Conservation (phyloP, 2,329 filamentous ascomycete species). For the Cadophora sp. region DNA sequence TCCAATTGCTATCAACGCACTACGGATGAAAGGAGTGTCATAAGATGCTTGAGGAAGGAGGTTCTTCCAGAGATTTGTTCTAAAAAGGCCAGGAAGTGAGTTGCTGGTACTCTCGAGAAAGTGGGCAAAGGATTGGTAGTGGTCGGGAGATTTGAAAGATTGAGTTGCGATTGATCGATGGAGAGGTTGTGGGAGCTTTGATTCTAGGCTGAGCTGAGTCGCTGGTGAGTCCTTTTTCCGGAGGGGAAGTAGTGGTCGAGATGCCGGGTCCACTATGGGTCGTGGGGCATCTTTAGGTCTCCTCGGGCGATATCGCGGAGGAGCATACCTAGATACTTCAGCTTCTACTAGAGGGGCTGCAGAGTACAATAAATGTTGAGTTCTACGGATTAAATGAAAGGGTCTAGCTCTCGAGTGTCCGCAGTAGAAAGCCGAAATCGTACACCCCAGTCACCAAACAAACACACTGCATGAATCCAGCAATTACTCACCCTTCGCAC, state of each 20-base stretch:
- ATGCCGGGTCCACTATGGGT: not conserved
- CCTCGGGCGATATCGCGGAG: not conserved
- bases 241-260: not conserved
- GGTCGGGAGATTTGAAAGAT: slow-evolving; percentile 1
- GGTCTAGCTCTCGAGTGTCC: not conserved
- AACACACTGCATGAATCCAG: not conserved
- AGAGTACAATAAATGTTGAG: too few relatives aligned
- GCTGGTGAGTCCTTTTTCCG: not conserved
- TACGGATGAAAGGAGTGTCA: slow-evolving; percentile 15
- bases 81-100: slow-evolving; percentile 15
- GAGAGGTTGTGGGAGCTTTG: not conserved
- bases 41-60: slow-evolving; percentile 21
- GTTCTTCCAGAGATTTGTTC: slow-evolving; percentile 11
- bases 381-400: too few relatives aligned
- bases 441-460: not conserved
- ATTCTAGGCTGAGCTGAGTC: not conserved
- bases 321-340: not conserved
- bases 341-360: not conserved
- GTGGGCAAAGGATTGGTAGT: slow-evolving; percentile 11
- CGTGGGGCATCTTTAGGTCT: not conserved
- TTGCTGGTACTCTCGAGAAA: slow-evolving; percentile 1
- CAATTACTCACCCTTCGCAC: slow-evolving; percentile 17
- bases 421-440: not conserved
- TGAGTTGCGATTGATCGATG: not conserved
- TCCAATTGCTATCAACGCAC: slow-evolving; percentile 22